Evolutionary conservation across 306 rosid species (phyloP), one percentile per base, ranked within the genome.

Genomic region (Malus orientalis): DNA sequence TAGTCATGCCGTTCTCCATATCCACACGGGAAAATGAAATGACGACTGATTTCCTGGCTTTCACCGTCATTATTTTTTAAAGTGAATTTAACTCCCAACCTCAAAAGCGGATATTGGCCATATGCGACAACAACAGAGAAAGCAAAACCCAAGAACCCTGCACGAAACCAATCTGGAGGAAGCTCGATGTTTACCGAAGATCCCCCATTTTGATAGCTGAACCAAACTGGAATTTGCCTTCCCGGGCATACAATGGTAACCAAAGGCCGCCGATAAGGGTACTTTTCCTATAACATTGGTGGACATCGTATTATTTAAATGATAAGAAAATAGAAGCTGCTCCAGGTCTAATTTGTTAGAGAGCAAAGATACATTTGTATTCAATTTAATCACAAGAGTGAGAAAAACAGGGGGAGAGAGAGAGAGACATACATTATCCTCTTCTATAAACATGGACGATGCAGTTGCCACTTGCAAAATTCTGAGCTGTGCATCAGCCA

Each of bases 131-230:
- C 79, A 20, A 8, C 40, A 29, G 76, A 75, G 4, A 80, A 33
- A 60, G 80, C 61, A 8, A 80, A 69, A 63, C 84, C 84, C 72
- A 80, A 22, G 75, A 80, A 69, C 11, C 60, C 44, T 14, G 25
- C 1, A 29, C 27, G 7, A 44, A 3, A 55, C 83, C 79, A 74
- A 75, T 49, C 6, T 49, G 19, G 54, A 1, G 54, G 54, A 49
- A 49, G 54, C 54, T 49, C 2, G 1, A 15, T 75, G 5, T 38
- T 70, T 33, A 69, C 40, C 8, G 73, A 62, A 61, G 47, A 53
- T 4, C 84, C 76, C 44, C 70, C 76, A 12, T 40, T 74, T 25
- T 69, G 79, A 27, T 36, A n/a, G 58, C 15, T 36, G 45, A 80
- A 68, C 79, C 83, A 74, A 2, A 19, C 62, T 6, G 83, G 83